A percentile compares a stretch with the other conserved stretches of the same genome.
These are phyloP conservation scores for Prunus mume DNA, from an alignment of 306 rosid genomes.

Conservation along the genomic window DNA sequence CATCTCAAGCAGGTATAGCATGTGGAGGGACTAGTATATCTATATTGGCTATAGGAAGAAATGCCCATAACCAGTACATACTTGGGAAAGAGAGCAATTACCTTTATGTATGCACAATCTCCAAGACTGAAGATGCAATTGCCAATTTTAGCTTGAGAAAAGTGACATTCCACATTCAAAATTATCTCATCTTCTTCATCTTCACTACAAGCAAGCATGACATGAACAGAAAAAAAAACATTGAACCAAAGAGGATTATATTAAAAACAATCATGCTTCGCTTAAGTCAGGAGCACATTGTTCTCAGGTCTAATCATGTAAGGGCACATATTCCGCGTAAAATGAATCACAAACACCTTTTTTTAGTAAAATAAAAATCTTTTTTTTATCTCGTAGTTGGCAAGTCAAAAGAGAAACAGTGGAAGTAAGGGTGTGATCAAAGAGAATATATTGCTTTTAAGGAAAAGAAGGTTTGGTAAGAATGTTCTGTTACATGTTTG, in stretches of 20 bases:
- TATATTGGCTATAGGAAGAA: background rate
- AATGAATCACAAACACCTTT: background rate
- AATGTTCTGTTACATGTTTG: conserved; percentile 2
- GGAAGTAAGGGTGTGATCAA: background rate
- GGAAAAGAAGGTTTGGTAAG: background rate
- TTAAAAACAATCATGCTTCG: background rate
- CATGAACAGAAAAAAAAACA: conserved; percentile 2
- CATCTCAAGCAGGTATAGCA: background rate
- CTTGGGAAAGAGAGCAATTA: conserved; percentile 31
- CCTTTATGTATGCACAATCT: conserved; percentile 79
- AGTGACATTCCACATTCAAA: conserved; percentile 74
- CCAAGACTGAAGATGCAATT: conserved; percentile 63
- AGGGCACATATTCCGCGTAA: background rate
- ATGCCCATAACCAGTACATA: background rate
- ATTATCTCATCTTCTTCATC: conserved; percentile 73
- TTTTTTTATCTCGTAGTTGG: background rate
- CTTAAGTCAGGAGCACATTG: background rate
- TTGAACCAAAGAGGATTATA: conserved; percentile 3
- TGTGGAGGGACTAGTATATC: background rate
- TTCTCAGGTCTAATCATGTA: background rate
- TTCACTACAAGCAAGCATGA: conserved; percentile 45
- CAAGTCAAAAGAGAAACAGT: background rate
- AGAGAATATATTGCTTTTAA: background rate
- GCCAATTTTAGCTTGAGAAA: conserved; percentile 60
- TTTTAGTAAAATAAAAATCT: no score